Evolutionary conservation across 2,329 filamentous ascomycete species (phyloP).

Genomic region (Acarospora socialis): DNA sequence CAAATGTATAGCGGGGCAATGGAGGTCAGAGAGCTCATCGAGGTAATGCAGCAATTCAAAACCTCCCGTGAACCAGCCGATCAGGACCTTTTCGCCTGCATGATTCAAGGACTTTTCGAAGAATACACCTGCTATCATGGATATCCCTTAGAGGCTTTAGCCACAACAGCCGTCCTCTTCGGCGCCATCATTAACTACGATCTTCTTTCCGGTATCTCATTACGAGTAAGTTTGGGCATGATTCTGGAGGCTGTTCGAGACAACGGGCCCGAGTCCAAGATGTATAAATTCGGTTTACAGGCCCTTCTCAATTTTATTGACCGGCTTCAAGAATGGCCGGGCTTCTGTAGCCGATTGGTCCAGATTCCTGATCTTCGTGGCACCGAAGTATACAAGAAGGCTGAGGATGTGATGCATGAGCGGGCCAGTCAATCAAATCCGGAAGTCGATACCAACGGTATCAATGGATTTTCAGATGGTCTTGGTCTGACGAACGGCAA

Average conservation of each 20-base stretch:
- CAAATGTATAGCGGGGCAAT: conserved; percentile 92
- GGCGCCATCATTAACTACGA: conserved; percentile 92
- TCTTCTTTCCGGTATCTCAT: conserved; percentile 73
- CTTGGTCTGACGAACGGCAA: conserved; percentile 54
- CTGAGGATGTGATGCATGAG: conserved; percentile 62
- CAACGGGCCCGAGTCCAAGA: conserved; percentile 65
- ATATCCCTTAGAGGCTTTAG: conserved; percentile 89
- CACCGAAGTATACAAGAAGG: conserved; percentile 71
- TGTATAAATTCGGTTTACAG: conserved; percentile 97
- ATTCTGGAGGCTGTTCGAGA: conserved; percentile 92
- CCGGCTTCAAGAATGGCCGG: conserved; percentile 82
- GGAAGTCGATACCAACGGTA: conserved; percentile 34
- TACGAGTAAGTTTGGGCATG: conserved; percentile 92
- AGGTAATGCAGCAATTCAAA: conserved; percentile 75
- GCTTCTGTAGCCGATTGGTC: conserved; percentile 73
- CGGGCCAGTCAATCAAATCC: conserved; percentile 44
- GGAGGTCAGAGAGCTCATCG: conserved; percentile 72
- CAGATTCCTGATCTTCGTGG: conserved; percentile 69
- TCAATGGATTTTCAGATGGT: conserved; percentile 27
- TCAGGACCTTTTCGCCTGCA: conserved; percentile 92
- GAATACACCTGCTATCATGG: conserved; percentile 92
- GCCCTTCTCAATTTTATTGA: conserved; percentile 78
- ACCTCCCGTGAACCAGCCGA: conserved; percentile 68
- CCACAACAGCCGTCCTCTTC: conserved; percentile 90
- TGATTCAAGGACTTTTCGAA: conserved; percentile 95